Evolutionary conservation across 169 alveolate species (phyloP).

Genomic region (Plasmodium ovale): DNA sequence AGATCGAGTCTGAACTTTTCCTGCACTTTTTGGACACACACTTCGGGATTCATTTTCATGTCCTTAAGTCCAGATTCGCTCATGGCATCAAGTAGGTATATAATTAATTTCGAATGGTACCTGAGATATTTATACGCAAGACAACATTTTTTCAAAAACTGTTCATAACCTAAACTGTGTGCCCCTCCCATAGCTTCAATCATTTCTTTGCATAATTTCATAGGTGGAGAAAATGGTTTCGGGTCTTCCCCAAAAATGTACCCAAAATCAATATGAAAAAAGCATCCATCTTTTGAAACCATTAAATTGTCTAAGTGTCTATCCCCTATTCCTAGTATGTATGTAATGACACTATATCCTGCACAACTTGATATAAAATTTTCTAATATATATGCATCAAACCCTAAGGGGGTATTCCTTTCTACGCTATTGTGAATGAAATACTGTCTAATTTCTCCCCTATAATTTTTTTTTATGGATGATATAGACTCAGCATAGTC

Average conservation of each 20-base stretch:
- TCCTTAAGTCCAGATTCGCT: constrained; percentile 95
- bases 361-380: constrained; percentile 96
- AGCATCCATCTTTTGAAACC: constrained; percentile 92
- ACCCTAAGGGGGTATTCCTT: constrained; percentile 44
- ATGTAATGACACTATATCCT: constrained; percentile 97
- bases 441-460: constrained; percentile 76
- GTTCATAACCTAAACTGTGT: constrained; percentile 89
- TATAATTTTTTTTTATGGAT: constrained; percentile 72
- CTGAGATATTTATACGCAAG: constrained; percentile 88
- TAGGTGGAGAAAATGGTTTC: constrained; percentile 79
- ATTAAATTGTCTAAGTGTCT: constrained; percentile 98
- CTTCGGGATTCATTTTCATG: constrained; percentile 81
- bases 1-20: constrained; percentile 90
- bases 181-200: constrained; percentile 93
- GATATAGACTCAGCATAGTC: constrained; percentile 69
- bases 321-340: constrained; percentile 98
- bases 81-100: constrained; percentile 92
- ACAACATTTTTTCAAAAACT: constrained; percentile 85
- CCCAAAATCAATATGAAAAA: constrained; percentile 99
- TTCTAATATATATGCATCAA: constrained; percentile 82
- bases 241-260: constrained; percentile 95
- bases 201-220: constrained; percentile 81
- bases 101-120: constrained; percentile 90
- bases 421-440: constrained; percentile 41
- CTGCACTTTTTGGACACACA: constrained; percentile 79